Evolutionary conservation across 1,284 basidiomycete species (phyloP).

Genomic region (Malassezia dermatis): DNA sequence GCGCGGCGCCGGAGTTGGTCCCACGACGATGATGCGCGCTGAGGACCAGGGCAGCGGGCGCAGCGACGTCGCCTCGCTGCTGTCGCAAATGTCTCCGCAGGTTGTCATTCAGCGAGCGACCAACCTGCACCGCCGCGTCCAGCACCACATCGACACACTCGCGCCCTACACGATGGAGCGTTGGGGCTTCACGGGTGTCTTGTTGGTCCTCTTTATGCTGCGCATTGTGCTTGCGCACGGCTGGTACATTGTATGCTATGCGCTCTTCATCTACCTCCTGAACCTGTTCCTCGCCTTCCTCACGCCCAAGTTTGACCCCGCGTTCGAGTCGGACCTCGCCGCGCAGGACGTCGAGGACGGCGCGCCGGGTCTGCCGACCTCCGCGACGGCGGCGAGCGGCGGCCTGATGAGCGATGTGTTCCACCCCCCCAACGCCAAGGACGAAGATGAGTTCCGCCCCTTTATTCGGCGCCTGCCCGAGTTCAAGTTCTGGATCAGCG

Average conservation of each 20-base stretch:
- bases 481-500: constrained; percentile 81
- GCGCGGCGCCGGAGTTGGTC: not conserved
- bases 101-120: not conserved
- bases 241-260: constrained; percentile 68
- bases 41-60: constrained; percentile 10
- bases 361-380: constrained; percentile 52
- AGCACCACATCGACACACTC: constrained; percentile 61
- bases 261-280: constrained; percentile 46
- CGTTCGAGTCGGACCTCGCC: constrained; percentile 77
- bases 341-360: constrained; percentile 94
- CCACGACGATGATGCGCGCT: constrained; percentile 16
- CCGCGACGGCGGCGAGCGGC: constrained; percentile 20
- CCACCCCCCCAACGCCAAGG: constrained; percentile 57
- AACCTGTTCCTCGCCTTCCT: constrained; percentile 71
- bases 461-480: constrained; percentile 91
- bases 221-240: constrained; percentile 78
- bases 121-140: constrained; percentile 4
- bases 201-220: constrained; percentile 70
- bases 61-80: not conserved
- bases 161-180: constrained; percentile 79
- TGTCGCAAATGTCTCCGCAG: constrained; percentile 5
- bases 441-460: constrained; percentile 53
- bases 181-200: constrained; percentile 69
- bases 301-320: constrained; percentile 90
- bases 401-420: constrained; percentile 43